phyloP scores from a whole-genome alignment of 1,284 basidiomycete genomes.

The Moniliella sp. region DNA sequence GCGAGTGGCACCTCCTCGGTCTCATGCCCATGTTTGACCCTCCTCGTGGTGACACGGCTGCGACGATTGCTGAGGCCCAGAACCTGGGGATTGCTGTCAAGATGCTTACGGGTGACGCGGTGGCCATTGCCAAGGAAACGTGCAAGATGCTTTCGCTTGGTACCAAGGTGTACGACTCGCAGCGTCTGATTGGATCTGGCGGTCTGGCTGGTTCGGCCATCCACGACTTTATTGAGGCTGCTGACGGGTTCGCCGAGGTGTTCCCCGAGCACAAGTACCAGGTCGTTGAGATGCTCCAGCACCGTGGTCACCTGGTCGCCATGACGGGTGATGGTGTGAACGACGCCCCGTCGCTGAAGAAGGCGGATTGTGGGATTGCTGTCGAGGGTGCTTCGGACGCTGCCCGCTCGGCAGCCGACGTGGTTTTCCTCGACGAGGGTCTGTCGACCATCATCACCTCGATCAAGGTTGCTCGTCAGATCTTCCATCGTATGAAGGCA shows the following conservation, averaged over 20 bases:
- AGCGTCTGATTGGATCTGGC: conserved; percentile 40
- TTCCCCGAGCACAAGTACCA: conserved; percentile 43
- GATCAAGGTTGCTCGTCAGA: conserved; percentile 43
- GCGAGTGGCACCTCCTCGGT: conserved; percentile 40
- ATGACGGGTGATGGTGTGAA: conserved; percentile 38
- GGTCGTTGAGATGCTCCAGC: conserved; percentile 41
- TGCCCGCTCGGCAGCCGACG: conserved; percentile 39
- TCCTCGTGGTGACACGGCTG: conserved; percentile 40
- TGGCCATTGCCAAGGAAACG: conserved; percentile 43
- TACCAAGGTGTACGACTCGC: conserved; percentile 43
- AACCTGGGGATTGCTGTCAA: conserved; percentile 41
- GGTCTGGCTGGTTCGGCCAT: conserved; percentile 41
- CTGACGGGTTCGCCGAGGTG: conserved; percentile 44
- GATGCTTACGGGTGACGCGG: conserved; percentile 45
- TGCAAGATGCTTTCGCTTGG: conserved; percentile 39
- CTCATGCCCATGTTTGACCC: conserved; percentile 41
- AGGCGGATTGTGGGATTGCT: conserved; percentile 39
- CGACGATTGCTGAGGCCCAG: conserved; percentile 41
- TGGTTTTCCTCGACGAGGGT: conserved; percentile 41
- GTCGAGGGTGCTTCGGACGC: conserved; percentile 40
- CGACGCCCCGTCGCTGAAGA: conserved; percentile 39
- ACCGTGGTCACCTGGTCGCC: conserved; percentile 41
- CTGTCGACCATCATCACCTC: conserved; percentile 40
- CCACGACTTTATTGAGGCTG: conserved; percentile 41
- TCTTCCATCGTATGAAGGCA: conserved; percentile 44